Base-by-base conservation (phyloP, 495 filamentous ascomycete genomes). In the Cudoniella acicularis region DNA sequence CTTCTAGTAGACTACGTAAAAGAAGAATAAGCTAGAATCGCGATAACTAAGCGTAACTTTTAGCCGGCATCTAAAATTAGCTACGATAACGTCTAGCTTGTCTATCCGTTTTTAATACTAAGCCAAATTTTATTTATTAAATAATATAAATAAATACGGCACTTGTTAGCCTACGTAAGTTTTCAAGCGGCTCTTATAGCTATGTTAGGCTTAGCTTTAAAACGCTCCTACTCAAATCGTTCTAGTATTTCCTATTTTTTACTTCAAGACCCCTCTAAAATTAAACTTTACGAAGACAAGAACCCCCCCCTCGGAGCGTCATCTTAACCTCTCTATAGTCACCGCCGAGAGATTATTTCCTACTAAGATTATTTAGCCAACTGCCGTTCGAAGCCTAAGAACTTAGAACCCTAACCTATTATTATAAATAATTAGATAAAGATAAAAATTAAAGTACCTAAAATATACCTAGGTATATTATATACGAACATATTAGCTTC, bases 171-270 rank as follows among this genome's bases (percentile, higher is more conserved):
- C 13, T 36, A 13, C 13, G 4, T 36, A 36, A 13, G 30, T 36
- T 13, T 36, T 36, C 30, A 13, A 36, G 30, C 30, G 30, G 30
- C 30, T 6, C 30, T 36, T 36, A 13, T 13, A 36, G 30, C 30
- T 13, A 36, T 36, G 30, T 36, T 13, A 36, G 30, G 13, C 13
- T 36, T 13, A 36, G 6, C 30, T 36, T 4, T 13, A 13, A 36
- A 36, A 4, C 4, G 6, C 30, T 36, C 13, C 54, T n/a, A 57
- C 49, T 18, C 10, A 20, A 18, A 42, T 57, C 21, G 49, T 49
- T 57, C 47, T 16, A 48, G 41, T 2, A 13, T 23, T 57, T 50
- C 54, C 17, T 23, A 20, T 57, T n/a, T 57, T 57, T 57, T 18
- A 49, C 22, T 49, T 57, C 23, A 21, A 57, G 54, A 27, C 49